Conservation (phyloP, 169 alveolate species). For the Pseudocohnilembus persalinus region DNA sequence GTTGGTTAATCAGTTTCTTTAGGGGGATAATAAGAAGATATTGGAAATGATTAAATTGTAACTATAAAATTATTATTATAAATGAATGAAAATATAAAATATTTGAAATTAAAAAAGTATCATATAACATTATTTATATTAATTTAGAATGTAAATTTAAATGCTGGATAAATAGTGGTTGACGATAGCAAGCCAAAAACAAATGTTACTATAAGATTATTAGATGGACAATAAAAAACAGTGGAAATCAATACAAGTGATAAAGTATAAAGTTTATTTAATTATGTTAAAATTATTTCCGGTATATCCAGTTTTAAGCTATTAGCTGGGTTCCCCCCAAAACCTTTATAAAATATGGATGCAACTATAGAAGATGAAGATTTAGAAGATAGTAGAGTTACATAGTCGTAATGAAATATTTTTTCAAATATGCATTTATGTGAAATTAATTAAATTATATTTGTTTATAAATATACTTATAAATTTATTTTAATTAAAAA, state of each 20-base stretch:
- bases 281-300: not conserved
- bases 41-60: too few species aligned
- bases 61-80: too few species aligned
- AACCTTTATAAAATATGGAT: too few species aligned
- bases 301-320: too few species aligned
- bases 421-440: too few species aligned
- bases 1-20: not conserved
- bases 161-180: not conserved
- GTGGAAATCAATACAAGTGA: not conserved
- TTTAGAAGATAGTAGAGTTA: not conserved
- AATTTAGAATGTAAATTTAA: too few species aligned
- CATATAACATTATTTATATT: too few species aligned
- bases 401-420: not conserved
- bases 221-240: not conserved
- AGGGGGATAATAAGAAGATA: not conserved
- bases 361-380: not conserved
- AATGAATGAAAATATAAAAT: too few species aligned
- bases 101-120: too few species aligned
- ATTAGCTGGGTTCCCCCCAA: not conserved
- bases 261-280: not conserved
- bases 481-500: too few species aligned
- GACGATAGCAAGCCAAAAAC: not conserved
- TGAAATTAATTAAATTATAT: too few species aligned
- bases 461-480: too few species aligned
- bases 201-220: not conserved